Conservation (phyloP, 352 stramenopile genomes). For the Pythium aphanidermatum region DNA sequence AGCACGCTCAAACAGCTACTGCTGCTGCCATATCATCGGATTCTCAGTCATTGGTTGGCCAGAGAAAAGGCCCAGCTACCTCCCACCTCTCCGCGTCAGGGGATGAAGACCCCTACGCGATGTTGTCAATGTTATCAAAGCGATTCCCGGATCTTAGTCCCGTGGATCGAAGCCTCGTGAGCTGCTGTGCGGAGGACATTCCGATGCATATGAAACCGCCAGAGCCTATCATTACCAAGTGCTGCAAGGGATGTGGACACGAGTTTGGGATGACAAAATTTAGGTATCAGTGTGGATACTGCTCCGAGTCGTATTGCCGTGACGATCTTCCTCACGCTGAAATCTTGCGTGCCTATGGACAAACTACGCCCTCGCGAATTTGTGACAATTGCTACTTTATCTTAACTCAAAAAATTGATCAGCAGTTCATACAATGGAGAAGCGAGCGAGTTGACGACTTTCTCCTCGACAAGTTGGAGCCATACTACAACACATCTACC, state of each 20-base stretch:
- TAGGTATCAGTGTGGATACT: slow-evolving; percentile 80
- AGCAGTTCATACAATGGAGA: slow-evolving; percentile 74
- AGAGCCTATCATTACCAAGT: slow-evolving; percentile 51
- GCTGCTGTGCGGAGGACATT: slow-evolving; percentile 49
- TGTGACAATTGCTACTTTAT: slow-evolving; percentile 70
- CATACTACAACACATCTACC: slow-evolving; percentile 73
- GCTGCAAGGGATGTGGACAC: slow-evolving; percentile 60
- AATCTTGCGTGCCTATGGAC: slow-evolving; percentile 61
- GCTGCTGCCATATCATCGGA: slow-evolving; percentile 49
- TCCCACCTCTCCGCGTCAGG: too few relatives aligned
- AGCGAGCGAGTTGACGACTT: slow-evolving; percentile 78
- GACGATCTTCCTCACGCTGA: slow-evolving; percentile 57
- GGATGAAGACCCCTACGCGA: slow-evolving; percentile 27
- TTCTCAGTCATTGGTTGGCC: too few relatives aligned
- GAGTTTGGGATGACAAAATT: slow-evolving; percentile 84
- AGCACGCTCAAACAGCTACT: slow-evolving; percentile 65
- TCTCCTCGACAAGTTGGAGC: slow-evolving; percentile 47
- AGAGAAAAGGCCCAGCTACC: too few relatives aligned
- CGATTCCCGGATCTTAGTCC: slow-evolving; percentile 69
- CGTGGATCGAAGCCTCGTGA: slow-evolving; percentile 65
- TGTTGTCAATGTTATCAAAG: slow-evolving; percentile 69
- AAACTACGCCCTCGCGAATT: slow-evolving; percentile 49
- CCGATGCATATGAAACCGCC: slow-evolving; percentile 45
- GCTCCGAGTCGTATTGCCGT: slow-evolving; percentile 69
- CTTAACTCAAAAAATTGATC: slow-evolving; percentile 67